Conservation (phyloP, 1,284 basidiomycete species). For the Marasmius sp. region DNA sequence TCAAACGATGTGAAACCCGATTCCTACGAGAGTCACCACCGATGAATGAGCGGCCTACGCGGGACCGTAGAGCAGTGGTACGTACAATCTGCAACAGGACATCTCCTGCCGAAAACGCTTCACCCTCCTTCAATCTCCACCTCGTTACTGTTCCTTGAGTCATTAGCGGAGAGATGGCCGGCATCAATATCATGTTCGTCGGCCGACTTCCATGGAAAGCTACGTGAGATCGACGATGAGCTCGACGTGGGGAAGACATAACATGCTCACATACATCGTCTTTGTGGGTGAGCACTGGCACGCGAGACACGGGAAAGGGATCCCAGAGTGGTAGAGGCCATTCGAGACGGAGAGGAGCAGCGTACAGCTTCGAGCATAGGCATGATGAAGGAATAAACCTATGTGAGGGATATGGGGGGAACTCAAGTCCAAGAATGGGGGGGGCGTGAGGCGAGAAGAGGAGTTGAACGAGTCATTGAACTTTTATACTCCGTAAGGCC, state of each 20-base stretch:
- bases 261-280: background rate
- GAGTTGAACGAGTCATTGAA: too few species aligned
- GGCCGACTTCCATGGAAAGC: background rate
- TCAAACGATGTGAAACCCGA: constrained; percentile 7
- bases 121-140: constrained; percentile 15
- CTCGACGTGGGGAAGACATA: background rate
- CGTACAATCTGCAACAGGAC: constrained; percentile 11
- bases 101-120: constrained; percentile 10
- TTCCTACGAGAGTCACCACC: constrained; percentile 6
- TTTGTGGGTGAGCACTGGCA: background rate
- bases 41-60: background rate
- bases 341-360: too few species aligned
- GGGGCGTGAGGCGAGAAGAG: too few species aligned
- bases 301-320: background rate
- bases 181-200: constrained; percentile 11
- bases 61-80: background rate
- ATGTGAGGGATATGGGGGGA: too few species aligned
- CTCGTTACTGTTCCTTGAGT: constrained; percentile 6
- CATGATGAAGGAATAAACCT: too few species aligned
- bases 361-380: too few species aligned
- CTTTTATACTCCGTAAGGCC: too few species aligned
- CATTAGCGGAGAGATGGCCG: constrained; percentile 13
- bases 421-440: too few species aligned
- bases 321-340: too few species aligned
- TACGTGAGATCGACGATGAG: background rate